Evolutionary conservation across 345 rosid genomes (phyloP), one percentile per base, ranked within the genome.

Genomic region (Euphorbia tirucalli): DNA sequence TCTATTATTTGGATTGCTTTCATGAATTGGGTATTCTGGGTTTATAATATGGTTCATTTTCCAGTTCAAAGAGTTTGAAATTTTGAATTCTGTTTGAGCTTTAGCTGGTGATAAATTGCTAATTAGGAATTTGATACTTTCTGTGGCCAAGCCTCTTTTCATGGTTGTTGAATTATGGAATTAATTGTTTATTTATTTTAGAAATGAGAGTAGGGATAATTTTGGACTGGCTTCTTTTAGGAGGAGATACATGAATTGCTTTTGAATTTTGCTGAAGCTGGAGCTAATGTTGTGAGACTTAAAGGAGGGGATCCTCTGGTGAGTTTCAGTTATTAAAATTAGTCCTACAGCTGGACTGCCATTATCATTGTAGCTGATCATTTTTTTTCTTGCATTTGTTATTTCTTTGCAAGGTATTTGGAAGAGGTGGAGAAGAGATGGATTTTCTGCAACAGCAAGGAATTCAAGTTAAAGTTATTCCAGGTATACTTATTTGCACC

Each of bases 301-400:
- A 92, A 95, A 84, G 99, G 99, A 85, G 98, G 99, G 28, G 99
- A 95, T 86, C 98, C 99, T 22, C 72, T 95, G 86, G 98, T 95
- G 76, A 86, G 89, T 79, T 64, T 56, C 54, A 54, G 68, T 68
- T 24, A 32, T 24, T 1, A 25, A 27, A 27, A 5, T 2, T 65
- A 6, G 1, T 2, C 22, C 27, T 37, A 3, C 43, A 28, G 25
- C 3, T 15, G 32, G 25, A 55, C 21, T 65, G 13, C 56, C 28
- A 14, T 55, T 27, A 39, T 56, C 13, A 16, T 37, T 18, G 16
- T 43, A 48, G 7, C 43, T 2, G 31, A 54, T 28, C n/a, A 7
- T 7, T 35, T 35, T 46, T 13, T 1, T 46, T 57, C 28, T 21
- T 22, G 10, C 28, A 30, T 27, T 7, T 30, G 15, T 28, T 50